These are phyloP conservation scores for Ailanthus altissimus DNA, from an alignment of 345 rosid species.

Conservation along the genomic window DNA sequence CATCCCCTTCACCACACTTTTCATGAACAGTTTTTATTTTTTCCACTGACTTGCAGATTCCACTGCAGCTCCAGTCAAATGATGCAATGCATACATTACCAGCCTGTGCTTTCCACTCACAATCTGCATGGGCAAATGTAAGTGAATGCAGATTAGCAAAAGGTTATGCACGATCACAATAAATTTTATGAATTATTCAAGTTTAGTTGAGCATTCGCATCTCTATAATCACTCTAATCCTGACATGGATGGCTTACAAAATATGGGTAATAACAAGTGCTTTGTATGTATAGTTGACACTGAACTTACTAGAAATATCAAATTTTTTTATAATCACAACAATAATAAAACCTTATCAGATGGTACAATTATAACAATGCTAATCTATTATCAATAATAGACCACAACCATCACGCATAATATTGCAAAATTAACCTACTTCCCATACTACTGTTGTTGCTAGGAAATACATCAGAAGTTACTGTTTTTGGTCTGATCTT, in stretches of 20 bases:
- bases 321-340: neutral
- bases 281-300: neutral
- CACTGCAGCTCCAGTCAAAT: conserved; percentile 98
- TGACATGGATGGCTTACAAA: neutral
- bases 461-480: neutral
- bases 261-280: neutral
- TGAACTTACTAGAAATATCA: neutral
- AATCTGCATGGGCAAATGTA: conserved; percentile 46
- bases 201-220: neutral
- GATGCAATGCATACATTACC: conserved; percentile 87
- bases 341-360: neutral
- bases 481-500: neutral
- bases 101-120: conserved; percentile 97
- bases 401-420: neutral
- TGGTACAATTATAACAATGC: neutral
- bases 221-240: neutral
- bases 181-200: neutral
- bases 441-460: neutral
- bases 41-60: conserved; percentile 95
- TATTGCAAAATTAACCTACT: neutral
- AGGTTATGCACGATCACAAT: neutral
- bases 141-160: neutral
- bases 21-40: conserved; percentile 77
- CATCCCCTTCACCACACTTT: conserved; percentile 90
- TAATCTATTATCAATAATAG: neutral